Percentiles rank a stretch among this genome's conserved stretches.
Evolutionary conservation across 164 flowering plant species (phyloP).

Genomic region (Malania oleifera): DNA sequence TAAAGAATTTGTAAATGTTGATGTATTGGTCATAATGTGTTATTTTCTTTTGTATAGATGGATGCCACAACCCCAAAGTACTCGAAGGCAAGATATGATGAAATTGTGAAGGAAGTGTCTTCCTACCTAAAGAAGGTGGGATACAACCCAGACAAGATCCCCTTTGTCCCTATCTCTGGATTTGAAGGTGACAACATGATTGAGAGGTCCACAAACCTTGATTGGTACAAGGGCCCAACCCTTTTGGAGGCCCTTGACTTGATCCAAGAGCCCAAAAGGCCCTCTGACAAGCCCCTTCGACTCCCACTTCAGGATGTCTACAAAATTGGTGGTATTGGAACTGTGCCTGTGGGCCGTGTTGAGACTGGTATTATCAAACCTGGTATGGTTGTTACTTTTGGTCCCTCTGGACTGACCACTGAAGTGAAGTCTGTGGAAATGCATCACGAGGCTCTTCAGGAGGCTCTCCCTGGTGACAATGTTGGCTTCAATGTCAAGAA

Average conservation of each 20-base stretch:
- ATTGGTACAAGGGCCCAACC: slow-evolving; percentile 5
- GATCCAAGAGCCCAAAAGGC: neutral
- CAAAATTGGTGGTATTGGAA: slow-evolving; percentile 18
- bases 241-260: neutral
- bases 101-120: slow-evolving; percentile 8
- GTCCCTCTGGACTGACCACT: slow-evolving; percentile 23
- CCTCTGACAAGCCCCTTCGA: slow-evolving; percentile 1
- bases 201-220: slow-evolving; percentile 13
- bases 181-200: too few relatives aligned
- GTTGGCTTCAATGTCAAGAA: slow-evolving; percentile 10
- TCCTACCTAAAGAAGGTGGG: slow-evolving; percentile 19
- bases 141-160: neutral
- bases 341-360: slow-evolving; percentile 7
- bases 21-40: too few relatives aligned
- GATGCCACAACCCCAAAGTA: slow-evolving; percentile 1
- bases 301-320: slow-evolving; percentile 7
- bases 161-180: slow-evolving; percentile 2
- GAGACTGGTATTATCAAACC: slow-evolving; percentile 21
- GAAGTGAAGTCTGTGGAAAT: slow-evolving; percentile 26
- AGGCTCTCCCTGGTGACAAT: too few relatives aligned
- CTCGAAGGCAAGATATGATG: slow-evolving; percentile 3
- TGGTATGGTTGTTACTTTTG: slow-evolving; percentile 14
- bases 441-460: slow-evolving; percentile 21
- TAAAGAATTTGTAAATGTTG: too few relatives aligned
- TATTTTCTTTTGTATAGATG: neutral